Evolutionary conservation across 2,329 filamentous ascomycete species (phyloP).

Genomic region (Fusarium equiseti): DNA sequence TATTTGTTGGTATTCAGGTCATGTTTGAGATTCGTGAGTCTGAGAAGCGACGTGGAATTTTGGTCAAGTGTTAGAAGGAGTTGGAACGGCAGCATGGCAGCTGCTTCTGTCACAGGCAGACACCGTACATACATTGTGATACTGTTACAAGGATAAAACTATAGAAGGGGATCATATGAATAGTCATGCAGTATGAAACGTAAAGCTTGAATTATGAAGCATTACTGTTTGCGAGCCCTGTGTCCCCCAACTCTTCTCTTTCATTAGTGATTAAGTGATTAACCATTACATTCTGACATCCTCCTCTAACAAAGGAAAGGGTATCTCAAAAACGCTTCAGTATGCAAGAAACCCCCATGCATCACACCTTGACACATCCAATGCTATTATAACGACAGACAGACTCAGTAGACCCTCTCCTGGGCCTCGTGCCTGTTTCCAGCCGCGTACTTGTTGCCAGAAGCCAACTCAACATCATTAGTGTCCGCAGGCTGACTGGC

Average conservation of each 20-base stretch:
- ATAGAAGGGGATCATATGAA: constrained; percentile 5
- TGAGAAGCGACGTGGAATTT: constrained; percentile 84
- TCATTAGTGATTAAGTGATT: constrained; percentile 28
- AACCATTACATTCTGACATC: constrained; percentile 1
- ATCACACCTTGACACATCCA: background rate
- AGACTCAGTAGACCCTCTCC: constrained; percentile 34
- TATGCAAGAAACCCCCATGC: constrained; percentile 9
- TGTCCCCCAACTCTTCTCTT: background rate
- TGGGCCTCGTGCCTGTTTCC: constrained; percentile 32
- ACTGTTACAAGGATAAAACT: constrained; percentile 20
- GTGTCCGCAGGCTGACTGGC: constrained; percentile 41
- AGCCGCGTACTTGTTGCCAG: constrained; percentile 40
- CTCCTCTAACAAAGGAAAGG: constrained; percentile 3
- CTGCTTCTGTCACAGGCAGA: background rate
- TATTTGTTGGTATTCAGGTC: constrained; percentile 89
- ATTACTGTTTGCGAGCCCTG: background rate
- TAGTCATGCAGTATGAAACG: constrained; percentile 15
- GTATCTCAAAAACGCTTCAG: constrained; percentile 21
- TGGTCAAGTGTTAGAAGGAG: constrained; percentile 77
- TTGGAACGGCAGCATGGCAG: background rate
- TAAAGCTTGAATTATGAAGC: background rate
- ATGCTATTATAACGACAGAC: background rate
- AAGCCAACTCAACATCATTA: constrained; percentile 48
- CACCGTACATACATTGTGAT: constrained; percentile 33
- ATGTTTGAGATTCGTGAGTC: constrained; percentile 96